Evolutionary conservation across 108 stramenopile genomes (phyloP), one percentile per base, ranked within the genome.

Genomic region (Nitzschia inconspicua): DNA sequence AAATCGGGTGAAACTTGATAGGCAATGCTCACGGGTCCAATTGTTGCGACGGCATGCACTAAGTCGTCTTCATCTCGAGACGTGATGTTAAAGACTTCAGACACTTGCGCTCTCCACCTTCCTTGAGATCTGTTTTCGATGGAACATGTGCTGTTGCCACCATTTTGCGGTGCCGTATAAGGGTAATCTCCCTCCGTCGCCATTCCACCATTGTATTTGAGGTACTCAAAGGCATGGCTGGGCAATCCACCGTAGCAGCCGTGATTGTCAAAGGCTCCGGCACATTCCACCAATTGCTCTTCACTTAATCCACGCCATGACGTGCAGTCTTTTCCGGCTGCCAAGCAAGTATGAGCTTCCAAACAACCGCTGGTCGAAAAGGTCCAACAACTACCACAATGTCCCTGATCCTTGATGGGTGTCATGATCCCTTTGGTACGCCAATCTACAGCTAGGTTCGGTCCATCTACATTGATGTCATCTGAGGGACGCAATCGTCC

Each of bases 1-100:
- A 85, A 85, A 43, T 80, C 79, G 4, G 79, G 70, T 6, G 74
- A 75, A 3, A 90, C 93, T 44, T 91, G 78, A 49, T 89, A 87
- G 14, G 88, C 89, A 23, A 93, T 76, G 26, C 78, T 70, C 4
- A 93, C 88, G 3, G 68, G 68, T 39, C 70, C 74, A 35, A 77
- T 50, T 22, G 58, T 28, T 4, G 65, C 74, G 36, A 89, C 64
- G 27, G 88, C 88, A 39, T 66, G 30, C 44, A 77, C 62, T 3
- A 89, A 48, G 46, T 78, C 76, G 13, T 72, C 69, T 60, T 83
- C 82, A 42, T 60, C 65, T 27, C 60, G 11, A 31, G 41, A 22
- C 5, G 77, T 65, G 10, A 85, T 75, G 39, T 83, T 79, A 43
- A 60, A 67, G 29, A 74, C 72, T 44, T 60, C 72, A n/a, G 57